Evolutionary conservation across 331 rosid genomes (phyloP), one percentile per base, ranked within the genome.

Genomic region (Prunus yedoensis): DNA sequence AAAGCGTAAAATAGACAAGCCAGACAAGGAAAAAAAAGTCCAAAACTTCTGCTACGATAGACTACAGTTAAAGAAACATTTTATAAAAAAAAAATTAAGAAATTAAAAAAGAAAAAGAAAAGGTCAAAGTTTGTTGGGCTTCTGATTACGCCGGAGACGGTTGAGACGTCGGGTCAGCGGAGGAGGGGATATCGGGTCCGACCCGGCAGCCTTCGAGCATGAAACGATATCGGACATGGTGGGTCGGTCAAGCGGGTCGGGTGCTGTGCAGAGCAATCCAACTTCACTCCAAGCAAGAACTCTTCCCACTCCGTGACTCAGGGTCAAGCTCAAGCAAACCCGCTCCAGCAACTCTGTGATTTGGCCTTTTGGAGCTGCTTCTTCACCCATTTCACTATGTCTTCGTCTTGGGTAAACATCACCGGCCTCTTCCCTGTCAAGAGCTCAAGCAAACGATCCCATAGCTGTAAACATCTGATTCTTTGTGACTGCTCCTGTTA

Each of bases 121-220:
- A 30, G 51, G 68, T 58, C 52, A 76, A 70, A 23, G 70, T 52
- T 52, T 75, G 7, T 56, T 38, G 60, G 58, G 53, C 67, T 60
- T 38, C 18, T 70, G 78, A 69, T 79, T 82, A 89, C 0, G 89
- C 97, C 61, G 96, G 97, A 2, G 97, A 91, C 10, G 86, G 90
- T 54, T 87, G 98, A 53, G 98, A 88, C 67, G 98, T 91, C 59
- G 96, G 97, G 77, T 89, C 92, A 0, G 98, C 97, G 15, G 97
- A 93, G 80, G 98, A 93, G 0, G 94, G 92, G 68, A 88, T 87
- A 15, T 94, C 97, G 0, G 98, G 93, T 12, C 97, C 93, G 10
- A 91, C 97, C 38, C 98, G 93, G 79, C 98, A 94, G 2, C 98
- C 98, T 85, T 94, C 98, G 8, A 94, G 96, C 98, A 94, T 94